A percentile compares a stretch with the other conserved stretches of the same genome.
Evolutionary conservation across 2,329 filamentous ascomycete species (phyloP).

Genomic region (Fusarium luffae): DNA sequence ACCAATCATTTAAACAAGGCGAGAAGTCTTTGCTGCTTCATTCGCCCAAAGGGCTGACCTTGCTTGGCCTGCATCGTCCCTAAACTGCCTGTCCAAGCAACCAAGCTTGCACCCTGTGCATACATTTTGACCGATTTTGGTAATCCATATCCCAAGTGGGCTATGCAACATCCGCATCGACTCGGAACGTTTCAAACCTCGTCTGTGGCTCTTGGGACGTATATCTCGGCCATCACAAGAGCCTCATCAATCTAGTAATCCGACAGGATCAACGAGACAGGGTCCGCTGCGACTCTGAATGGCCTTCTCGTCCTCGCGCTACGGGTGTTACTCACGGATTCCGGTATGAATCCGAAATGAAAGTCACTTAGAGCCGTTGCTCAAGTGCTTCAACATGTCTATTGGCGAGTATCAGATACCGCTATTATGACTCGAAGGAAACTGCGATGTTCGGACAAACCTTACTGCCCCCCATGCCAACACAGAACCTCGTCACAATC

Average conservation of each 20-base stretch:
- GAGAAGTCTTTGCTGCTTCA: conserved; percentile 31
- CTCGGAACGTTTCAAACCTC: conserved; percentile 39
- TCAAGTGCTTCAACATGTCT: conserved; percentile 36
- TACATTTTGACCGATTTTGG: conserved; percentile 39
- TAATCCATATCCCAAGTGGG: conserved; percentile 35
- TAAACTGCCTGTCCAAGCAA: conserved; percentile 36
- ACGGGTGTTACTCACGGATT: conserved; percentile 35
- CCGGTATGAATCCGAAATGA: conserved; percentile 26
- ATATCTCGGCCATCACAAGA: conserved; percentile 32
- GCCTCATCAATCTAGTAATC: conserved; percentile 41
- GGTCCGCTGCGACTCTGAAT: conserved; percentile 31
- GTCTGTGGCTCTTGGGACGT: conserved; percentile 32
- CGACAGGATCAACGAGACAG: conserved; percentile 30
- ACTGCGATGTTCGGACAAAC: conserved; percentile 32
- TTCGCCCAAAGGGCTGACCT: conserved; percentile 35
- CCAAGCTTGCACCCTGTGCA: conserved; percentile 33
- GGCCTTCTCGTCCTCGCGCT: conserved; percentile 36
- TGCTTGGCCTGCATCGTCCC: conserved; percentile 35
- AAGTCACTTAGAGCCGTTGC: conserved; percentile 34
- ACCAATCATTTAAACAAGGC: conserved; percentile 46
- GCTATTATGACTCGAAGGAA: conserved; percentile 44
- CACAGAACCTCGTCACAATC: conserved; percentile 24
- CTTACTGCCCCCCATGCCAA: conserved; percentile 38
- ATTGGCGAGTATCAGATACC: conserved; percentile 43
- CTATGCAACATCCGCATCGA: conserved; percentile 28